A percentile compares a stretch with the other conserved stretches of the same genome.
Conservation (phyloP, 2,329 filamentous ascomycete species). For the Nemania serpens region DNA sequence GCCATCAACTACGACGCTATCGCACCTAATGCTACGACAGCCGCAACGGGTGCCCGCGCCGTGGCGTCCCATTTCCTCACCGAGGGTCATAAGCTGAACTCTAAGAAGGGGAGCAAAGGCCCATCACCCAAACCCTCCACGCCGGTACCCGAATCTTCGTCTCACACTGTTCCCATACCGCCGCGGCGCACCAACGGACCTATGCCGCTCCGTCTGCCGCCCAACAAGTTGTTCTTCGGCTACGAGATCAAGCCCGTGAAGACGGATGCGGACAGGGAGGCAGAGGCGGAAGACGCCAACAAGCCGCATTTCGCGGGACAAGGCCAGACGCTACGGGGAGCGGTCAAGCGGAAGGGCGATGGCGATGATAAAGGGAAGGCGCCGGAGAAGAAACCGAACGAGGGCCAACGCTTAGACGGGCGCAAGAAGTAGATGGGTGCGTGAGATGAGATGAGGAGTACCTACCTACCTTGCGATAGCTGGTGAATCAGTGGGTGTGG, state of each 20-base stretch:
- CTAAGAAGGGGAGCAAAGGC: constrained; percentile 80
- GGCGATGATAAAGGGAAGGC: constrained; percentile 52
- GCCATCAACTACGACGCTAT: constrained; percentile 96
- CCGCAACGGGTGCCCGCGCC: constrained; percentile 54
- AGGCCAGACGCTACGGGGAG: constrained; percentile 76
- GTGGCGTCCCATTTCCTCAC: constrained; percentile 75
- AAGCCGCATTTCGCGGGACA: constrained; percentile 81
- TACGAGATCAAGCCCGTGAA: constrained; percentile 91
- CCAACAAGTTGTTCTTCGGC: constrained; percentile 94
- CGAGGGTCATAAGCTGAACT: constrained; percentile 78
- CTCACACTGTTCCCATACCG: constrained; percentile 43
- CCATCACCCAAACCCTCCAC: constrained; percentile 74
- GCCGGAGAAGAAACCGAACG: constrained; percentile 53
- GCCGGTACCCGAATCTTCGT: constrained; percentile 65
- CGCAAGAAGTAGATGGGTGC: constrained; percentile 38
- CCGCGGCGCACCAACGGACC: constrained; percentile 71
- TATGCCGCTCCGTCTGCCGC: constrained; percentile 80
- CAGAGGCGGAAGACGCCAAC: constrained; percentile 66
- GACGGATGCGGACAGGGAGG: constrained; percentile 72
- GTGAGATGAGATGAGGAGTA: neutral
- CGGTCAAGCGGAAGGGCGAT: constrained; percentile 72
- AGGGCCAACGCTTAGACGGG: constrained; percentile 52
- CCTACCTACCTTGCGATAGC: neutral
- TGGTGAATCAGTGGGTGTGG: neutral
- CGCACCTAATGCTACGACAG: constrained; percentile 73